These are phyloP conservation scores for Tirmania nivea DNA, from an alignment of 495 filamentous ascomycete species.

Conservation along the genomic window DNA sequence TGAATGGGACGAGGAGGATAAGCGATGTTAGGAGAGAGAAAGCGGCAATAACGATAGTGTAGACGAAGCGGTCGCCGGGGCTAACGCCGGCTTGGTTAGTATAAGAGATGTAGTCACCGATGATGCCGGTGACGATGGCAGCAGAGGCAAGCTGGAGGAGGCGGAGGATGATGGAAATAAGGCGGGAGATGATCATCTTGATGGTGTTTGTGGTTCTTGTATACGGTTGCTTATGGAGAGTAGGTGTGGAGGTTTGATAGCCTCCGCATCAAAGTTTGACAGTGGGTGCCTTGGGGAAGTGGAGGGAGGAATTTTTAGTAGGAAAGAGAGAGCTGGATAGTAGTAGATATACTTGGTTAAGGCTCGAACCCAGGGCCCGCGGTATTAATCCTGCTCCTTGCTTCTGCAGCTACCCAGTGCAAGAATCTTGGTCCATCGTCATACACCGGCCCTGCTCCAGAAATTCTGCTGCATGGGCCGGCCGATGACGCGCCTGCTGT, in stretches of 20 bases:
- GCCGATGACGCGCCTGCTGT: too few relatives aligned
- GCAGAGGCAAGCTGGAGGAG: conserved; percentile 23
- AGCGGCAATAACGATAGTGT: conserved; percentile 36
- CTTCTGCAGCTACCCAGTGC: too few relatives aligned
- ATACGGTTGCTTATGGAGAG: background rate
- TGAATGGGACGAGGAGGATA: conserved; percentile 35
- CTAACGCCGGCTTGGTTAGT: conserved; percentile 7
- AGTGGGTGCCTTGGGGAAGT: background rate
- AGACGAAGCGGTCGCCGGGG: conserved; percentile 30
- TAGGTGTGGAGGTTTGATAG: too few relatives aligned
- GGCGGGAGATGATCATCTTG: conserved; percentile 22
- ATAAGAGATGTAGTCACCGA: conserved; percentile 31
- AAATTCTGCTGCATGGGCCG: too few relatives aligned
- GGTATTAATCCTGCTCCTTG: too few relatives aligned
- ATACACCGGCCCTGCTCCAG: too few relatives aligned
- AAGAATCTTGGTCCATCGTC: too few relatives aligned
- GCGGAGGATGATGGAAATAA: conserved; percentile 29
- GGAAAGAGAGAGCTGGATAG: too few relatives aligned
- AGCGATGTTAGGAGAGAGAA: conserved; percentile 31
- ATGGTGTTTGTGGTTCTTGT: background rate
- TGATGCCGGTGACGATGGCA: conserved; percentile 33
- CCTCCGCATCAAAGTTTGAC: background rate
- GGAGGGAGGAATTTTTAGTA: background rate
- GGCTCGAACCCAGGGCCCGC: too few relatives aligned
- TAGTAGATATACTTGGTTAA: too few relatives aligned